A percentile compares a stretch with the other conserved stretches of the same genome.
These are phyloP conservation scores for Pogostemon cablin DNA, from an alignment of 257 asterid genomes.

Conservation along the genomic window DNA sequence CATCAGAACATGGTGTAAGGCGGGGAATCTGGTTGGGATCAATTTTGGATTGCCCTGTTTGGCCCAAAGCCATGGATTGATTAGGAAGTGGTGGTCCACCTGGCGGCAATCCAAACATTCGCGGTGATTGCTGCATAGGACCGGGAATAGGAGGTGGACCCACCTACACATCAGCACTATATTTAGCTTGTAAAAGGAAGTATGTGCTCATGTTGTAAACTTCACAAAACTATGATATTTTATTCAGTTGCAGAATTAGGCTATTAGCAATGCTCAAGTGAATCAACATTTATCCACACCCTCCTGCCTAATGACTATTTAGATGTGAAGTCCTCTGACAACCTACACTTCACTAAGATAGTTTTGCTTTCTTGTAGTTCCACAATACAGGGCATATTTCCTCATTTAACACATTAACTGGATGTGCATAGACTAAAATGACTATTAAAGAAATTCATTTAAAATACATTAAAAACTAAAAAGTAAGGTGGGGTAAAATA, in stretches of 20 bases:
- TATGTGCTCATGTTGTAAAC: neutral
- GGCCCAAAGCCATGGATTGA: constrained; percentile 70
- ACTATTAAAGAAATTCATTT: no score
- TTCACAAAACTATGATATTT: constrained; percentile 15
- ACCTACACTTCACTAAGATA: no score
- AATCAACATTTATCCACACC: no score
- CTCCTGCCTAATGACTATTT: no score
- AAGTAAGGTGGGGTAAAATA: no score
- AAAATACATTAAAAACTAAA: no score
- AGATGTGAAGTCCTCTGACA: no score
- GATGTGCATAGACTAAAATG: no score
- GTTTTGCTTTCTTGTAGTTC: no score
- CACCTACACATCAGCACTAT: constrained; percentile 47
- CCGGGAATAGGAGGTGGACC: constrained; percentile 64
- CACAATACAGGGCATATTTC: no score
- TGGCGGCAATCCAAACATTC: constrained; percentile 73
- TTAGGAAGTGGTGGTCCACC: constrained; percentile 53
- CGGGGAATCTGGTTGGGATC: constrained; percentile 92
- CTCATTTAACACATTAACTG: no score
- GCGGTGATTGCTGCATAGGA: constrained; percentile 61
- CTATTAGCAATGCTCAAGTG: no score
- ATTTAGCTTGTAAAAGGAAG: constrained; percentile 33
- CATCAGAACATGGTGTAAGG: constrained; percentile 60
- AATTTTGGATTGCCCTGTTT: constrained; percentile 68
- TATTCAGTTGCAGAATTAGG: neutral